Evolutionary conservation across 2,329 filamentous ascomycete genomes (phyloP).

Genomic region (Fusarium nodosum): DNA sequence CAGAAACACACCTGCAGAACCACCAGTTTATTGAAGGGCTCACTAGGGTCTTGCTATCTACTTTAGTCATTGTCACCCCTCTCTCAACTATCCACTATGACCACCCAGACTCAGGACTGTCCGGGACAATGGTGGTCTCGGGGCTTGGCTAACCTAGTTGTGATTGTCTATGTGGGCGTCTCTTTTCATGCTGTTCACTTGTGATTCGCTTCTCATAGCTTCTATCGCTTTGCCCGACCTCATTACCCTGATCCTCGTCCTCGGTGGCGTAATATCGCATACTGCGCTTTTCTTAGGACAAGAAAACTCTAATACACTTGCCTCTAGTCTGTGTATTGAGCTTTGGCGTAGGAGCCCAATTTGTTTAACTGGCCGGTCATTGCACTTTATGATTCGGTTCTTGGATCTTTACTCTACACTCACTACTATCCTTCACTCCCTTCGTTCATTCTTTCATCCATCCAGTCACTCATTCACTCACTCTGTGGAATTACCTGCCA

Average conservation of each 20-base stretch:
- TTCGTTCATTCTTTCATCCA: constrained; percentile 23
- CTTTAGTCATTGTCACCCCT: constrained; percentile 36
- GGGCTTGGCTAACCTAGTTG: constrained; percentile 26
- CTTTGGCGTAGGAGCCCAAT: constrained; percentile 22
- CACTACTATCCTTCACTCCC: constrained; percentile 20
- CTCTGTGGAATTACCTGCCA: constrained; percentile 16
- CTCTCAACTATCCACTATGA: not conserved
- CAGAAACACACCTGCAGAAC: constrained; percentile 8
- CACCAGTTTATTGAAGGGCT: not conserved
- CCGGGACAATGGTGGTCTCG: constrained; percentile 18
- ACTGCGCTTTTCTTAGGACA: constrained; percentile 23
- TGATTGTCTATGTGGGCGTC: constrained; percentile 16
- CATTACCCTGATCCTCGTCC: constrained; percentile 20
- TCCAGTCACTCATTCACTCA: constrained; percentile 18
- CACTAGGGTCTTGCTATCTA: not conserved
- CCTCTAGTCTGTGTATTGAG: constrained; percentile 4
- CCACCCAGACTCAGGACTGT: constrained; percentile 12
- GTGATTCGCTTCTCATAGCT: constrained; percentile 23
- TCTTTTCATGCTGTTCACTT: not conserved
- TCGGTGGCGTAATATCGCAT: constrained; percentile 31
- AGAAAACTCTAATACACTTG: constrained; percentile 34
- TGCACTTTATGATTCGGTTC: constrained; percentile 15
- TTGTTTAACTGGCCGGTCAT: constrained; percentile 32
- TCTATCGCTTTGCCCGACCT: constrained; percentile 39
- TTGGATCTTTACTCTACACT: constrained; percentile 13